Conservation (phyloP, 2,329 filamentous ascomycete species). For the Dactylellina leptospora region DNA sequence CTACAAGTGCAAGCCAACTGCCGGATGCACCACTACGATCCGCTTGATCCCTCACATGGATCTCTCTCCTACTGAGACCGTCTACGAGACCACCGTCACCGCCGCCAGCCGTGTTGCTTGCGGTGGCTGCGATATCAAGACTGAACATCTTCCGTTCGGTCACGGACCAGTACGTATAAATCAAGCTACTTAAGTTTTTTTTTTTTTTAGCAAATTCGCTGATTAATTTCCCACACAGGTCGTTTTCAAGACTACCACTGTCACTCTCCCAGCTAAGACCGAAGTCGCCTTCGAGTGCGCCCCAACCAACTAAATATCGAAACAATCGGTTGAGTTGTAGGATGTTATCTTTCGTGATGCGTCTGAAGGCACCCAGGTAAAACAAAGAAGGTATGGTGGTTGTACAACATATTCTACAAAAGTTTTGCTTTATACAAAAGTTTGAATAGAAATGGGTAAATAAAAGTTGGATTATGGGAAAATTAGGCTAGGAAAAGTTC, state of each 20-base stretch:
- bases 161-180: constrained; percentile 16
- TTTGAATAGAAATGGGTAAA: background rate
- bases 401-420: no score
- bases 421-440: background rate
- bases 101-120: constrained; percentile 1
- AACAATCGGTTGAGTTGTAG: background rate
- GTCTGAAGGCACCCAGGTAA: no score
- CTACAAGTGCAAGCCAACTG: constrained; percentile 20
- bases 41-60: constrained; percentile 4
- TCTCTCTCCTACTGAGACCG: constrained; percentile 15
- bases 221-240: no score
- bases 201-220: no score
- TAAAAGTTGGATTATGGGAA: background rate
- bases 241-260: constrained; percentile 7
- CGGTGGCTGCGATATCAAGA: constrained; percentile 12
- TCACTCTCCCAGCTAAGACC: constrained; percentile 9
- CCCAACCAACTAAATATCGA: constrained; percentile 4
- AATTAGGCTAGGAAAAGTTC: background rate
- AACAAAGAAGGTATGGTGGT: no score
- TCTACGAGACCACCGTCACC: constrained; percentile 5
- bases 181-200: no score
- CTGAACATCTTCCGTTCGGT: background rate
- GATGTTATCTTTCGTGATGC: no score
- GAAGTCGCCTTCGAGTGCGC: constrained; percentile 12
- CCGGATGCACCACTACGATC: constrained; percentile 9